Evolutionary conservation across 106 monocot species (phyloP).

Genomic region (Ottelia alismoides): DNA sequence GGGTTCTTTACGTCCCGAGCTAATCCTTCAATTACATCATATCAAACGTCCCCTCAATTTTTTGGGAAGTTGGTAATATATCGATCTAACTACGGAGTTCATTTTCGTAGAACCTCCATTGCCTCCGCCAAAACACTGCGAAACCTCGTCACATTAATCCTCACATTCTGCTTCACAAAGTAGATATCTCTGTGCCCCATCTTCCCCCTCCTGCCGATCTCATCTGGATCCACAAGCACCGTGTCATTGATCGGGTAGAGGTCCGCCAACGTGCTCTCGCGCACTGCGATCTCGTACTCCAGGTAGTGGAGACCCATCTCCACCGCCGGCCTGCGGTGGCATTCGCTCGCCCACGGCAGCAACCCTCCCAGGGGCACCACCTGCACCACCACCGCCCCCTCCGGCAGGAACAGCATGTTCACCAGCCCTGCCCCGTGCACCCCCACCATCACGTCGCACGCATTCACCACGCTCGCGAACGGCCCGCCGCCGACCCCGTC

Average conservation of each 20-base stretch:
- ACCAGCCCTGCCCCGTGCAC: constrained; percentile 22
- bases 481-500: constrained; percentile 5
- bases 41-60: too few relatives aligned
- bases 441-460: constrained; percentile 22
- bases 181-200: too few relatives aligned
- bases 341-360: not conserved
- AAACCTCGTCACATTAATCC: too few relatives aligned
- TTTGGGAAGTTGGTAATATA: too few relatives aligned
- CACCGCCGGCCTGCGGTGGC: constrained; percentile 9
- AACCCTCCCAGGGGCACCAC: constrained; percentile 14
- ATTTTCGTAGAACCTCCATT: too few relatives aligned
- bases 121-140: too few relatives aligned
- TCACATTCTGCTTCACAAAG: too few relatives aligned
- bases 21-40: too few relatives aligned
- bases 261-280: constrained; percentile 13
- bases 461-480: constrained; percentile 24
- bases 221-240: constrained; percentile 18
- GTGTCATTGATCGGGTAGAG: constrained; percentile 13
- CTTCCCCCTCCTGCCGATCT: too few relatives aligned
- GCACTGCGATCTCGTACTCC: constrained; percentile 10
- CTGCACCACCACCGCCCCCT: constrained; percentile 9
- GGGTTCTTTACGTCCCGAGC: too few relatives aligned
- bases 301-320: constrained; percentile 16
- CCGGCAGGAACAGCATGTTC: constrained; percentile 20
- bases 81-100: too few relatives aligned